These are phyloP conservation scores for Aspergillus puulaauensis DNA, from an alignment of 2,329 filamentous ascomycete genomes.

Conservation along the genomic window DNA sequence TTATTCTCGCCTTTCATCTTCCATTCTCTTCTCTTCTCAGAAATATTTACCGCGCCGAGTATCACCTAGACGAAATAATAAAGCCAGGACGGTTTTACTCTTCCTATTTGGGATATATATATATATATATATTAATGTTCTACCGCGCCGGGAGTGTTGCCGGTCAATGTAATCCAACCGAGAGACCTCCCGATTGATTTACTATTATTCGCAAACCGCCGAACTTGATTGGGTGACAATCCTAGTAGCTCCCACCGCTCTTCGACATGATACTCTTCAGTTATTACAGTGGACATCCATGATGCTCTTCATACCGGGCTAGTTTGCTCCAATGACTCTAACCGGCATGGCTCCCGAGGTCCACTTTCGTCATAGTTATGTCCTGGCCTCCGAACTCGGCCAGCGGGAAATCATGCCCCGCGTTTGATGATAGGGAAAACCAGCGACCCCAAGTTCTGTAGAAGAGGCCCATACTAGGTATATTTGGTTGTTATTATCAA, in stretches of 20 bases:
- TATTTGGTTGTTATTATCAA: too few species aligned
- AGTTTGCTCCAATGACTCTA: too few species aligned
- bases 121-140: not conserved
- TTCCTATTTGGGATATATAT: not conserved
- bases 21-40: not conserved
- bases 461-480: too few species aligned
- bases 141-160: not conserved
- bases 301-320: too few species aligned
- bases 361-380: not conserved
- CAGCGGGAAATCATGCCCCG: not conserved
- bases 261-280: too few species aligned
- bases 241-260: too few species aligned
- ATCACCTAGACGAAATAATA: constrained; percentile 7
- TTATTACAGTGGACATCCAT: too few species aligned
- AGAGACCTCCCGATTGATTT: not conserved
- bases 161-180: not conserved
- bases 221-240: too few species aligned
- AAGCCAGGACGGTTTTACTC: not conserved
- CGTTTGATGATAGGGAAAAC: not conserved
- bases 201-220: too few species aligned
- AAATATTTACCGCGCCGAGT: not conserved
- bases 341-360: not conserved
- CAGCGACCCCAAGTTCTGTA: too few species aligned
- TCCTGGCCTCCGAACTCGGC: not conserved
- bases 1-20: not conserved